Evolutionary conservation across 768 basidiomycete genomes (phyloP), one percentile per base, ranked within the genome.

Genomic region (Chalciporus pseudorubinellus): DNA sequence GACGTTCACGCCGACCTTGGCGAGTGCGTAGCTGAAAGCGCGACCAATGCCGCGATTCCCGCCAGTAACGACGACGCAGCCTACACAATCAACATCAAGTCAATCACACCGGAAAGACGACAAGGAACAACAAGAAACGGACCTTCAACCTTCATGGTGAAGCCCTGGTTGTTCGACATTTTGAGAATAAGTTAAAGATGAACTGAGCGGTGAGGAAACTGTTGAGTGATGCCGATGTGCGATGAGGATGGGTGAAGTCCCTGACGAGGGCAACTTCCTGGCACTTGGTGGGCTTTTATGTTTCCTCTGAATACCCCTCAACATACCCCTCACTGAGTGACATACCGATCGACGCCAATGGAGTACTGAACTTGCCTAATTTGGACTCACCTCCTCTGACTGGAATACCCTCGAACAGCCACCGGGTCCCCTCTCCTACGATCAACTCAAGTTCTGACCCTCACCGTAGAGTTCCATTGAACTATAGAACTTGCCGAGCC

Each of bases 31-130:
- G 21, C 77, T 77, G 48, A 76, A 79, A 2, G 78, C 82, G 26
- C 66, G 71, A 2, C 85, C 85, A 42, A 86, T 84, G 10, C 84
- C 84, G 39, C 78, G 71, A 57, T 79, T 82, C 2, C 82, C 82
- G 3, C 84, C 84, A 0, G 85, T 85, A 41, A 86, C 74, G 28
- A 85, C 74, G 48, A 79, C 67, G 42, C 75, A 76, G 0, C 63
- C 79, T 74, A 9, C 64, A 76, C n/a, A 18, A 4, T 19, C 22
- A 26, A 36, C 21, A 8, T 11, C 22, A 36, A 2, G 5, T 19
- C 2, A 28, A 5, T 3, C 6, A 4, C 10, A 12, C 11, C 19
- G 24, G n/a, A n/a, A 21, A 6, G 5, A 5, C 5, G 5, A 26
- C 26, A 10, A 40, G 4, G 16, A 10, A 10, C 3, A 1, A 11